These are phyloP conservation scores for Fusarium sp. DNA, from an alignment of 2,329 filamentous ascomycete species.

Conservation along the genomic window DNA sequence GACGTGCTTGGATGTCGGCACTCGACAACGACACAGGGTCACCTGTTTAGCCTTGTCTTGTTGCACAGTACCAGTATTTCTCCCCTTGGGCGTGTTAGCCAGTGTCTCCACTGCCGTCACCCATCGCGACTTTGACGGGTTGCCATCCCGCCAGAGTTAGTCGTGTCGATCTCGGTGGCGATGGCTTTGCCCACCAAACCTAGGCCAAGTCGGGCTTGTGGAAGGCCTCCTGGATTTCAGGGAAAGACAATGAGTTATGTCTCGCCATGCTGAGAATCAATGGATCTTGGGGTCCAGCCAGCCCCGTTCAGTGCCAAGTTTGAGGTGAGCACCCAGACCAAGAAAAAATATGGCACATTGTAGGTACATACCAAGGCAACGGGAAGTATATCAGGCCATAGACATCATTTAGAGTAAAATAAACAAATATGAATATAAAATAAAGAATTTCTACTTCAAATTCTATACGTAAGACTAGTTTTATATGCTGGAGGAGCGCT, in stretches of 20 bases:
- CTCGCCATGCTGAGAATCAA: neutral
- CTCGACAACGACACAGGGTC: conserved; percentile 9
- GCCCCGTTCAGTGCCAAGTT: neutral
- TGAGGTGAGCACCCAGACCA: neutral
- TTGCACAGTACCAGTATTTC: neutral
- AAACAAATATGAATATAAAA: too few relatives aligned
- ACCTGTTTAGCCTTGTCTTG: conserved; percentile 29
- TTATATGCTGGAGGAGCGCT: too few relatives aligned
- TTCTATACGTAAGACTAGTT: too few relatives aligned
- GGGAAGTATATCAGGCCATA: too few relatives aligned
- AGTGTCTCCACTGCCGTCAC: conserved; percentile 29
- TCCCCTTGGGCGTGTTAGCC: conserved; percentile 11
- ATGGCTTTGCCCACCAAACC: conserved; percentile 8
- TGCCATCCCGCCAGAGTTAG: conserved; percentile 30
- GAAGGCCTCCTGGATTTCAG: neutral
- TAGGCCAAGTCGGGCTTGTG: neutral
- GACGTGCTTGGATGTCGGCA: conserved; percentile 20
- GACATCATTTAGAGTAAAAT: too few relatives aligned
- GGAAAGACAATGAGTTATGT: neutral
- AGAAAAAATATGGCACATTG: too few relatives aligned
- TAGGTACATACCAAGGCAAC: too few relatives aligned
- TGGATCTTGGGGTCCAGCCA: neutral
- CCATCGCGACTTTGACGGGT: conserved; percentile 18
- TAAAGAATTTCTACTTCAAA: too few relatives aligned
- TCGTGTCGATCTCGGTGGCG: conserved; percentile 40